A percentile compares a stretch with the other conserved stretches of the same genome.
phyloP scores from a whole-genome alignment of 2,329 filamentous ascomycete species.

The Pseudocercospora fuligena region DNA sequence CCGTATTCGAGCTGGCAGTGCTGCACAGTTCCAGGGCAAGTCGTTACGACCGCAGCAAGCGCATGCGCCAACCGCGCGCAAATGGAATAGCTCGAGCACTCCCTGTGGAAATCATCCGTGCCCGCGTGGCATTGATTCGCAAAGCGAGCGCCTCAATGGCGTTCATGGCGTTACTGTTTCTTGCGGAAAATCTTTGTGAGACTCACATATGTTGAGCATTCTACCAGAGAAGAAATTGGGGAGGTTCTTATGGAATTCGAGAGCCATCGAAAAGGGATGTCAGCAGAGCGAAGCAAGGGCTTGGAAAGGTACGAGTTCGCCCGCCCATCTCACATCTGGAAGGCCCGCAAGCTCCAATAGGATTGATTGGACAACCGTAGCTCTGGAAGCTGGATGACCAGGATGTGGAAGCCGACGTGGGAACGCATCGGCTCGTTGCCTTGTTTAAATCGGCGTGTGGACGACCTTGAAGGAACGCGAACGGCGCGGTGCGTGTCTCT shows the following conservation, averaged over 20 bases:
- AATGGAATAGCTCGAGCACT: constrained; percentile 2
- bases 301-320: constrained; percentile 18
- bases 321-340: constrained; percentile 13
- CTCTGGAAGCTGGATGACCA: constrained; percentile 14
- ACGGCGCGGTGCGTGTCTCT: neutral
- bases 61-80: constrained; percentile 14
- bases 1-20: neutral
- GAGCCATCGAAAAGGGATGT: constrained; percentile 3
- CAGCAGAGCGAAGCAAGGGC: constrained; percentile 18
- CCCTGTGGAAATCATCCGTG: constrained; percentile 14
- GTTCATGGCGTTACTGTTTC: neutral
- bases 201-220: neutral
- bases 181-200: neutral
- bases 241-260: neutral
- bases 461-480: neutral
- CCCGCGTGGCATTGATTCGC: constrained; percentile 15
- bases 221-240: neutral
- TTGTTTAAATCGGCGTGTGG: constrained; percentile 9
- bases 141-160: constrained; percentile 6
- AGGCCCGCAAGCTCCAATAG: constrained; percentile 6
- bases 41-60: constrained; percentile 12
- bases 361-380: constrained; percentile 15
- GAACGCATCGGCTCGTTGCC: constrained; percentile 16
- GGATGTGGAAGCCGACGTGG: constrained; percentile 14
- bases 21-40: constrained; percentile 2